These are phyloP conservation scores for Gossypium sturtianum DNA, from an alignment of 345 rosid genomes.

Conservation along the genomic window DNA sequence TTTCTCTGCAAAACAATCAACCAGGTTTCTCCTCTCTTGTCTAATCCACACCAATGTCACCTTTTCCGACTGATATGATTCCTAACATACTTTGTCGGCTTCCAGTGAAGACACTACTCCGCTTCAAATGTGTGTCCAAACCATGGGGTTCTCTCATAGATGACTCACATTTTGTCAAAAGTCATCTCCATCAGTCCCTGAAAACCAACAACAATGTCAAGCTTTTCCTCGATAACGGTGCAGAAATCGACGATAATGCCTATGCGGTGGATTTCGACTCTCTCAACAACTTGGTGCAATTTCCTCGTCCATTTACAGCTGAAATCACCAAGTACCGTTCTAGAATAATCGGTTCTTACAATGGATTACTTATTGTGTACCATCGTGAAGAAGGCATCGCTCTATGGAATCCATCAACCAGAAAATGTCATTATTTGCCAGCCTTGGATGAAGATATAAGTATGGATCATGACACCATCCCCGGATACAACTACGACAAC, in stretches of 20 bases:
- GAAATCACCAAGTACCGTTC: background rate
- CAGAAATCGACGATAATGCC: background rate
- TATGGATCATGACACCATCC: background rate
- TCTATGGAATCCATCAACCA: slow-evolving; percentile 5
- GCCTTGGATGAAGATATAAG: background rate
- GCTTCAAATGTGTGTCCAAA: slow-evolving; percentile 6
- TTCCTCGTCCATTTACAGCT: background rate
- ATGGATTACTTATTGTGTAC: slow-evolving; percentile 4
- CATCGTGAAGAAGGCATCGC: slow-evolving; percentile 4
- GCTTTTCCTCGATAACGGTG: background rate
- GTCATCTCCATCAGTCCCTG: slow-evolving; percentile 3
- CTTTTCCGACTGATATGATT: background rate
- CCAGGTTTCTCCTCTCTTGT: too few species aligned
- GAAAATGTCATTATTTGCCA: background rate
- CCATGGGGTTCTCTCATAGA: slow-evolving; percentile 5
- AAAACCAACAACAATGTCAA: slow-evolving; percentile 1
- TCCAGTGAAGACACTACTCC: background rate
- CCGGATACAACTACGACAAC: background rate
- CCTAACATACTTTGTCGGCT: background rate
- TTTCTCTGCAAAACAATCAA: background rate
- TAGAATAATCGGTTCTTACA: background rate
- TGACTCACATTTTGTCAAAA: background rate
- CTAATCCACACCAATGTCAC: background rate
- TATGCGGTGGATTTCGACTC: background rate
- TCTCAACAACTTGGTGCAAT: background rate